Evolutionary conservation across 805 yeast species (phyloP).

Genomic region (Starmerella sp.): DNA sequence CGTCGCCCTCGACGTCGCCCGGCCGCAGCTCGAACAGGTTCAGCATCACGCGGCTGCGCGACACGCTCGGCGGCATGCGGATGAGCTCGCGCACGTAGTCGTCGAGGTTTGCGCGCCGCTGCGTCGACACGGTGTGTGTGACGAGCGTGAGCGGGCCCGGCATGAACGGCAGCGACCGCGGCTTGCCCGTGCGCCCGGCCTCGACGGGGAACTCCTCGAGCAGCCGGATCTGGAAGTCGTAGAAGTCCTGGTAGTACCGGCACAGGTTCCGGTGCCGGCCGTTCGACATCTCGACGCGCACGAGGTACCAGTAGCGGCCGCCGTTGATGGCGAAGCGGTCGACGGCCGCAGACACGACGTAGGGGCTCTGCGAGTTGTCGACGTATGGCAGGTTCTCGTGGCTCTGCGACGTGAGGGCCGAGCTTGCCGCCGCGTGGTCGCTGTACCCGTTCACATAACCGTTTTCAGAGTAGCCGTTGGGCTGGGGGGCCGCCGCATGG

Average conservation of each 20-base stretch:
- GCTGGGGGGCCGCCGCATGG: too few relatives aligned
- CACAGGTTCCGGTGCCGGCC: conserved; percentile 65
- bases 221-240: conserved; percentile 77
- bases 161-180: conserved; percentile 78
- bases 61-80: conserved; percentile 63
- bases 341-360: conserved; percentile 55
- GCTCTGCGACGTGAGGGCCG: neutral
- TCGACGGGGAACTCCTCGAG: conserved; percentile 80
- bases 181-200: conserved; percentile 74
- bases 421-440: neutral
- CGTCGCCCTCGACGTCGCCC: conserved; percentile 45
- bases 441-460: neutral
- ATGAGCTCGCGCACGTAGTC: conserved; percentile 50
- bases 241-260: conserved; percentile 90
- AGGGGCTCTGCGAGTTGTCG: conserved; percentile 13
- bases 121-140: conserved; percentile 57
- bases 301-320: conserved; percentile 81
- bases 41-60: conserved; percentile 56
- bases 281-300: conserved; percentile 53
- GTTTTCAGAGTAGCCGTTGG: neutral
- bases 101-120: conserved; percentile 45
- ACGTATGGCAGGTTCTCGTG: neutral
- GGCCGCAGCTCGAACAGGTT: conserved; percentile 56
- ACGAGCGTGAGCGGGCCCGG: conserved; percentile 94
- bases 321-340: conserved; percentile 70